Percentiles rank a stretch among this genome's conserved stretches.
phyloP scores from a whole-genome alignment of 257 asterid genomes.

The Solanum clarkiae region DNA sequence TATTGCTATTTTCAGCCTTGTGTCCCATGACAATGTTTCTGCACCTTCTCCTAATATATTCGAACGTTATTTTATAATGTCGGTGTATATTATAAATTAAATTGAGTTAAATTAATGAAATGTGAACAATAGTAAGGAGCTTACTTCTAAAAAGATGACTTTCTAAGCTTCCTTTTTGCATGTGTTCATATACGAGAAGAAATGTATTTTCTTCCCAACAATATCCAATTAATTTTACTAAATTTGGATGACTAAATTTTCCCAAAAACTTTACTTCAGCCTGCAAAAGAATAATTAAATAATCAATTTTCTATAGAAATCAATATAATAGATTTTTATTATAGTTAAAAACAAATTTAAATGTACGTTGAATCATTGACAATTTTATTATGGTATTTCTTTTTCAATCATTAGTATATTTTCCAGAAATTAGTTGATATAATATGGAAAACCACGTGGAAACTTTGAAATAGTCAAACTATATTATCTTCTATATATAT shows the following conservation, averaged over 20 bases:
- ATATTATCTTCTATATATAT: background rate
- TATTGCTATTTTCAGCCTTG: constrained; percentile 52
- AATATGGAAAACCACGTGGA: background rate
- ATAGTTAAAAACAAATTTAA: background rate
- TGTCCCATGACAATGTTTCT: constrained; percentile 68
- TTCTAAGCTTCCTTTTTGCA: constrained; percentile 83
- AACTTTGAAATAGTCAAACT: background rate
- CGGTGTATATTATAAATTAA: background rate
- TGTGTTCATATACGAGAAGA: constrained; percentile 67
- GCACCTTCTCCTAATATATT: constrained; percentile 27
- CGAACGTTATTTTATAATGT: background rate
- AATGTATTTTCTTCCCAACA: constrained; percentile 83
- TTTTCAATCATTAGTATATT: background rate
- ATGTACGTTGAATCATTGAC: background rate
- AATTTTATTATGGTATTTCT: background rate
- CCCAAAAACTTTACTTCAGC: constrained; percentile 93
- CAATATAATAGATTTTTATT: background rate
- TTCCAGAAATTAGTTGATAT: background rate
- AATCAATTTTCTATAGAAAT: background rate
- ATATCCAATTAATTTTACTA: constrained; percentile 71
- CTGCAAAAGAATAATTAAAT: constrained; percentile 24
- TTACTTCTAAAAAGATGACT: constrained; percentile 82
- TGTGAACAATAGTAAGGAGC: background rate
- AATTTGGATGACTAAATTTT: constrained; percentile 74
- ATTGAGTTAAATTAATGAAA: background rate